A percentile compares a stretch with the other conserved stretches of the same genome.
phyloP scores from a whole-genome alignment of 176 grass and related monocot species.

The Rhynchospora pubera region DNA sequence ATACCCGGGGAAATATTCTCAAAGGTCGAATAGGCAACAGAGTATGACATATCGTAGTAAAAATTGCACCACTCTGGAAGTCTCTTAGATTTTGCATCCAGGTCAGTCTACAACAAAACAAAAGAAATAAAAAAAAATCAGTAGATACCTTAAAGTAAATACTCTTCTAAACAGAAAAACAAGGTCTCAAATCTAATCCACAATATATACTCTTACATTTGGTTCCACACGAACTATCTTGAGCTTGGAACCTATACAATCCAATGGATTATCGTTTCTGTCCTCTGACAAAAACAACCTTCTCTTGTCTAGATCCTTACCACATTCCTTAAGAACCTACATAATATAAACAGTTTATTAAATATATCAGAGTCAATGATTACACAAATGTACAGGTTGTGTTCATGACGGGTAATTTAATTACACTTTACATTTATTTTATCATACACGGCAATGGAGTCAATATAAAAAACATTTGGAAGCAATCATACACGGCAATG shows the following conservation, averaged over 20 bases:
- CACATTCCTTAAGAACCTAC: conserved; percentile 28
- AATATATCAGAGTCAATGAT: neutral
- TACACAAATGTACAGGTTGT: too few species aligned
- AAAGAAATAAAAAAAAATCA: neutral
- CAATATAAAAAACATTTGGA: too few species aligned
- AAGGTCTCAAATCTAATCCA: neutral
- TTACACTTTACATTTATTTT: too few species aligned
- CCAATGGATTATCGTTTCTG: conserved; percentile 71
- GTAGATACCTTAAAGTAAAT: neutral
- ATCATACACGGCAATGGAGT: too few species aligned
- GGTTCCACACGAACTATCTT: conserved; percentile 50
- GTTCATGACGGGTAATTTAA: too few species aligned
- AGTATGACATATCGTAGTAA: conserved; percentile 86
- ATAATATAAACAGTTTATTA: neutral
- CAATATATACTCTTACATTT: conserved; percentile 43
- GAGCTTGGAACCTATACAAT: conserved; percentile 58
- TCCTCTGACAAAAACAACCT: conserved; percentile 84
- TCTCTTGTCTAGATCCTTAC: conserved; percentile 34
- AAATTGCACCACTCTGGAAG: conserved; percentile 37
- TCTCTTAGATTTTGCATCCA: conserved; percentile 23
- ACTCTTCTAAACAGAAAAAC: neutral
- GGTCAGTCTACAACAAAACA: conserved; percentile 35
- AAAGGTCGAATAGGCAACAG: conserved; percentile 68
- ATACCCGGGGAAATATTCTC: conserved; percentile 58
- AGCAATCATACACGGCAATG: too few species aligned